phyloP scores from a whole-genome alignment of 306 rosid genomes.

The Datisca glomerata region DNA sequence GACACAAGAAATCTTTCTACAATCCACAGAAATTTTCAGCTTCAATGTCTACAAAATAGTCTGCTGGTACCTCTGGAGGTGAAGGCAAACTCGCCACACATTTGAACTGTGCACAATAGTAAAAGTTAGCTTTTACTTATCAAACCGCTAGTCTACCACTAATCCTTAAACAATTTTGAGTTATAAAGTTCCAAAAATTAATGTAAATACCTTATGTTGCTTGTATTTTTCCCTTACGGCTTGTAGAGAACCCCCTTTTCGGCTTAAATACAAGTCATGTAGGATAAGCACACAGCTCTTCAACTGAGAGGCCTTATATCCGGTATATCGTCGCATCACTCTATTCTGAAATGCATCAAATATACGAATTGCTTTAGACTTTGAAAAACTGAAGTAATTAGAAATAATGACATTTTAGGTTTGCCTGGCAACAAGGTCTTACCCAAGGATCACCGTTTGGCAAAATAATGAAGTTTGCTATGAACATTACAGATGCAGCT shows the following conservation, averaged over 20 bases:
- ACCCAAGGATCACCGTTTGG: slow-evolving; percentile 76
- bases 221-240: slow-evolving; percentile 80
- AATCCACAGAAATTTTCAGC: slow-evolving; percentile 1
- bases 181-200: too few relatives aligned
- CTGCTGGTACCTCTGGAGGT: slow-evolving; percentile 58
- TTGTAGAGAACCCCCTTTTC: slow-evolving; percentile 53
- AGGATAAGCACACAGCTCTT: slow-evolving; percentile 47
- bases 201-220: slow-evolving; percentile 53
- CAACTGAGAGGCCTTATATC: slow-evolving; percentile 51
- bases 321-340: slow-evolving; percentile 29
- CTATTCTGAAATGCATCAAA: slow-evolving; percentile 28
- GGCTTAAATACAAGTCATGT: slow-evolving; percentile 65
- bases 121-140: background rate
- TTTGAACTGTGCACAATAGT: slow-evolving; percentile 46
- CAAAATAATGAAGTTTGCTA: slow-evolving; percentile 47
- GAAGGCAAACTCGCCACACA: slow-evolving; percentile 52
- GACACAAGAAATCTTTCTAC: background rate
- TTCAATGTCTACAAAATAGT: slow-evolving; percentile 34
- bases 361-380: too few relatives aligned
- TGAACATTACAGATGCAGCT: slow-evolving; percentile 65
- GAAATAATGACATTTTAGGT: too few relatives aligned
- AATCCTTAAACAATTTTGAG: background rate
- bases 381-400: too few relatives aligned
- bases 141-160: background rate
- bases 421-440: slow-evolving; percentile 9